Percentiles rank a stretch among this genome's conserved stretches.
Conservation (phyloP, 768 basidiomycete genomes). For the Podaxis pistillaris region DNA sequence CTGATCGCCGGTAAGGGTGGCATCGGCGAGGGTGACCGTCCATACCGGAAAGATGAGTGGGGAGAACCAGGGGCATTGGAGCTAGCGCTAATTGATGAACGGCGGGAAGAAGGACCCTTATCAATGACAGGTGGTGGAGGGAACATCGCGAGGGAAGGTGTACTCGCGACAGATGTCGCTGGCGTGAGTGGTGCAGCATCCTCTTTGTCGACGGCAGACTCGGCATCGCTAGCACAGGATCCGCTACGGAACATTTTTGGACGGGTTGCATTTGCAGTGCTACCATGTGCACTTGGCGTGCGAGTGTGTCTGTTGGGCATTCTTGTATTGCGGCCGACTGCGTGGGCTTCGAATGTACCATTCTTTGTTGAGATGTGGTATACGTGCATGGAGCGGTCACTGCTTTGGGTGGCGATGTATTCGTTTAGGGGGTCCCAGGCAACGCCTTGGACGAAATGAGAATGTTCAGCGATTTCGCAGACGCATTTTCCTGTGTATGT, state of each 20-base stretch:
- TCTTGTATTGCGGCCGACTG: conserved; percentile 84
- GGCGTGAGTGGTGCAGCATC: conserved; percentile 55
- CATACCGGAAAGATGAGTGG: conserved; percentile 60
- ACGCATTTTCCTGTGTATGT: conserved; percentile 70
- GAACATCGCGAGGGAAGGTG: conserved; percentile 61
- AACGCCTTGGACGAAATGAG: conserved; percentile 97
- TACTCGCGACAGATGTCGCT: conserved; percentile 65
- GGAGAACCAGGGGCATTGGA: conserved; percentile 81
- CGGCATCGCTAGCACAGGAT: conserved; percentile 75
- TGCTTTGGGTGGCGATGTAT: conserved; percentile 96
- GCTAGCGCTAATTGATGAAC: conserved; percentile 70
- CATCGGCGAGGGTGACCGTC: conserved; percentile 86
- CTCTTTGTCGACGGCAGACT: conserved; percentile 45
- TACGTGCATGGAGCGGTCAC: conserved; percentile 94
- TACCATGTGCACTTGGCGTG: conserved; percentile 60
- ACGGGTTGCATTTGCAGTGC: conserved; percentile 33
- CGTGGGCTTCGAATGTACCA: conserved; percentile 85
- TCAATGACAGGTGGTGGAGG: conserved; percentile 56
- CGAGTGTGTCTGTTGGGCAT: conserved; percentile 71
- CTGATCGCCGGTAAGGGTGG: conserved; percentile 93
- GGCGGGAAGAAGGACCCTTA: conserved; percentile 44
- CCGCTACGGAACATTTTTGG: conserved; percentile 65
- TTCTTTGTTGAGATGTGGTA: conserved; percentile 79
- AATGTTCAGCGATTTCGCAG: conserved; percentile 89
- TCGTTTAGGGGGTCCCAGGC: conserved; percentile 99